Evolutionary conservation across 768 basidiomycete species (phyloP).

Genomic region (Coprinopsis marcescibilis): DNA sequence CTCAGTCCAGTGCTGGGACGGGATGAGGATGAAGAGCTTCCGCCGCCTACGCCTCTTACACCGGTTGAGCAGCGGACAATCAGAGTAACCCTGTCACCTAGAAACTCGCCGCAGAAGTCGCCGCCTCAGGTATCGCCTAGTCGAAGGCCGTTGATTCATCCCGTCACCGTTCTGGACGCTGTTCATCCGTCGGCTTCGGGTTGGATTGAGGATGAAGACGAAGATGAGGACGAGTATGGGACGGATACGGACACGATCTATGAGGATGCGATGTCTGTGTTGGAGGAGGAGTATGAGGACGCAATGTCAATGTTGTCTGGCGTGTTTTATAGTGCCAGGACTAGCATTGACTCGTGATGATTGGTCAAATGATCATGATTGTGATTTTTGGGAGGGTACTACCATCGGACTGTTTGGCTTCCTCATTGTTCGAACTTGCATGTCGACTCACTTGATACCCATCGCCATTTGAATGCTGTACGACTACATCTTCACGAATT

Average conservation of each 20-base stretch:
- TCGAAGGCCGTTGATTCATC: background rate
- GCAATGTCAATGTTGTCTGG: slow-evolving; percentile 11
- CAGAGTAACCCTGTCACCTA: background rate
- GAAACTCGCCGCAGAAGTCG: background rate
- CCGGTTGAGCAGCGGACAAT: background rate
- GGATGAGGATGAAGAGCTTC: slow-evolving; percentile 6
- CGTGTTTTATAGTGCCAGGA: slow-evolving; percentile 10
- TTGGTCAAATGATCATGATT: too few species aligned
- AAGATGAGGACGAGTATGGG: background rate
- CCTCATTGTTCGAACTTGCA: too few species aligned
- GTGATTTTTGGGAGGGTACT: too few species aligned
- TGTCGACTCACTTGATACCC: too few species aligned
- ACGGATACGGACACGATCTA: background rate
- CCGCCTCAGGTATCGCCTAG: background rate
- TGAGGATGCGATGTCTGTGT: slow-evolving; percentile 2
- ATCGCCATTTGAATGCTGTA: too few species aligned
- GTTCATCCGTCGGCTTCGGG: background rate
- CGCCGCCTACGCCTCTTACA: slow-evolving; percentile 5
- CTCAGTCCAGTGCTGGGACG: background rate
- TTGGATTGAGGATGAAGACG: slow-evolving; percentile 5
- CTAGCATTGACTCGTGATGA: slow-evolving; percentile 1
- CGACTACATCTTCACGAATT: too few species aligned
- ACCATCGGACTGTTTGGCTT: too few species aligned
- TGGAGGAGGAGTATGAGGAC: slow-evolving; percentile 11
- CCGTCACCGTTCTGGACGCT: background rate